These are phyloP conservation scores for Saprolegnia parasitica DNA, from an alignment of 352 stramenopile genomes.

Conservation along the genomic window DNA sequence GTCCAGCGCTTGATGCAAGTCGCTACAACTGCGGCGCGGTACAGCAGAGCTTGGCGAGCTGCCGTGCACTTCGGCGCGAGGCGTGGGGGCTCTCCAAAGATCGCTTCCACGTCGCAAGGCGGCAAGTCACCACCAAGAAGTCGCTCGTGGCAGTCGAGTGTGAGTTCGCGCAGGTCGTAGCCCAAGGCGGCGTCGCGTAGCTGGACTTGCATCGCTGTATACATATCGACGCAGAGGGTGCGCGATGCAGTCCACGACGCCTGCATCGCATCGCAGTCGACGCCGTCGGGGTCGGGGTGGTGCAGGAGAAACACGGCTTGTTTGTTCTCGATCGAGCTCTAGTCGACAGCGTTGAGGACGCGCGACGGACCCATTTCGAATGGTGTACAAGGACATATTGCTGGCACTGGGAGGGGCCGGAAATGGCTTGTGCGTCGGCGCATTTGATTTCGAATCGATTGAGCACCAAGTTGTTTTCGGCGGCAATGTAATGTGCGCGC, in stretches of 20 bases:
- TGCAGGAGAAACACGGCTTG: neutral
- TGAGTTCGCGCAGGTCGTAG: conserved; percentile 12
- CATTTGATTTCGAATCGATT: conserved; percentile 25
- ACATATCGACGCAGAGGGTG: neutral
- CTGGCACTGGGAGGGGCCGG: conserved; percentile 3
- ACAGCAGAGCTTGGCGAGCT: neutral
- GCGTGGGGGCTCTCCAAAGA: conserved; percentile 8
- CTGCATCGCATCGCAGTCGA: conserved; percentile 9
- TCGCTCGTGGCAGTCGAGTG: conserved; percentile 15
- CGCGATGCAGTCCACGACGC: neutral
- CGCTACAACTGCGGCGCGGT: neutral
- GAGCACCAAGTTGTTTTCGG: conserved; percentile 18
- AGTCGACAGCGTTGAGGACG: neutral
- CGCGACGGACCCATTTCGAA: neutral
- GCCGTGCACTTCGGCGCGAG: neutral
- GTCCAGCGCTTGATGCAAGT: neutral
- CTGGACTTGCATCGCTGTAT: neutral
- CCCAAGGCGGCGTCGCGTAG: neutral
- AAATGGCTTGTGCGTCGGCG: neutral
- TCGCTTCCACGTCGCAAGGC: neutral
- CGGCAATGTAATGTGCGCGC: conserved; percentile 8
- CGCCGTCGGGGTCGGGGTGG: conserved; percentile 8
- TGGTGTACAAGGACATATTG: conserved; percentile 25
- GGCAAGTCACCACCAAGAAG: conserved; percentile 19
- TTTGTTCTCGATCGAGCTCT: conserved; percentile 5